Evolutionary conservation across 768 basidiomycete genomes (phyloP), one percentile per base, ranked within the genome.

Genomic region (Tephrocybe sp.): DNA sequence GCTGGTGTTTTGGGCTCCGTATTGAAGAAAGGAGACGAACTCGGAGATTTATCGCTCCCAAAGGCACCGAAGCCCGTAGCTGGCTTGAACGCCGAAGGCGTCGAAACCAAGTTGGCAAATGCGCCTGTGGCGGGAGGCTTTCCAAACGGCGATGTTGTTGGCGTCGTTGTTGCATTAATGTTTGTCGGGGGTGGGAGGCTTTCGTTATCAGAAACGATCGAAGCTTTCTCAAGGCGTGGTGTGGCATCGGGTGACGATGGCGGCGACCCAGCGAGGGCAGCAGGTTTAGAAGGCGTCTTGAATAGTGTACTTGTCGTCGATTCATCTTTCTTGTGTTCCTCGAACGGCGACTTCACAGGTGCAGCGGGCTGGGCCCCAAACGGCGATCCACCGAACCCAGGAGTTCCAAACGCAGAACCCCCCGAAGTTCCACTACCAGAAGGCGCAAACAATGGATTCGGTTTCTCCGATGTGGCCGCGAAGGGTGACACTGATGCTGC

Each of bases 1-100:
- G 70, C 67, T 7, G 69, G 50, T 39, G 68, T 71, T 26, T 39
- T 11, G 65, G 55, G 19, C 64, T 69, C 17, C 66, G 67, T 66
- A 56, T 77, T 75, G 62, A 77, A 76, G 63, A 84, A 85, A 3
- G 83, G 82, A 6, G 83, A 85, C 35, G 72, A 63, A 20, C 64
- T 65, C 3, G 75, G 65, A 4, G 70, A 57, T 41, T 62, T 59
- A 32, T 66, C 68, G 39, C 69, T 71, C 14, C 74, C 76, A 60
- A 81, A 79, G 0, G 77, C 78, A 14, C 76, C 75, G 49, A 78
- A 77, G 1, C 75, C 76, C 35, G 60, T 52, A 4, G 73, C 70
- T 16, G 74, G 73, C 46, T 72, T 73, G 60, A 76, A 74, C 3
- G 59, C 62, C 5, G 68, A 69, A 23, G 70, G 61, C n/a, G 69